Evolutionary conservation across 805 yeast species (phyloP).

Genomic region (Tetrapisispora taiwanensis): DNA sequence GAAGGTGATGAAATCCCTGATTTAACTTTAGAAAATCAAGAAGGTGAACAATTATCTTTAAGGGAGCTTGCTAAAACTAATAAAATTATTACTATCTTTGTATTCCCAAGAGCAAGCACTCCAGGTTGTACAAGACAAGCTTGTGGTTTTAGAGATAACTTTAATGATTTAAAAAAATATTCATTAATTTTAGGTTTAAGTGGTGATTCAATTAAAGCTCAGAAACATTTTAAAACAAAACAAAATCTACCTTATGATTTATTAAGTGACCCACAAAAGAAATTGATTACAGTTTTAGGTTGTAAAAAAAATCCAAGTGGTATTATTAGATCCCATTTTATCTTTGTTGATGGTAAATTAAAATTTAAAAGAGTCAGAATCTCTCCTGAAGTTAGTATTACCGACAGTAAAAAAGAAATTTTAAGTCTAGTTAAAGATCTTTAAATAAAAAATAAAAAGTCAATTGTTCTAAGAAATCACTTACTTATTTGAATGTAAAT

Average conservation of each 20-base stretch:
- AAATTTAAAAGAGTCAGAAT: slow-evolving; percentile 31
- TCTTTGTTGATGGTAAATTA: slow-evolving; percentile 69
- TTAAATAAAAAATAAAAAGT: too few species aligned
- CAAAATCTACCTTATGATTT: slow-evolving; percentile 65
- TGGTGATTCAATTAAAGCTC: slow-evolving; percentile 72
- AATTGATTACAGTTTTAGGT: slow-evolving; percentile 64
- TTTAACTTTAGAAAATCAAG: slow-evolving; percentile 54
- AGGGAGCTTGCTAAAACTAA: slow-evolving; percentile 33
- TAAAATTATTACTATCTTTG: slow-evolving; percentile 45
- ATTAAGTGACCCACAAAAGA: slow-evolving; percentile 63
- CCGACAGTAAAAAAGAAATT: slow-evolving; percentile 49
- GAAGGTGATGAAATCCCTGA: slow-evolving; percentile 63
- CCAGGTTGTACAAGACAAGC: slow-evolving; percentile 97
- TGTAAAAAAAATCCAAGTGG: slow-evolving; percentile 75
- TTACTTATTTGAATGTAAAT: too few species aligned
- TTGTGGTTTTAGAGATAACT: slow-evolving; percentile 70
- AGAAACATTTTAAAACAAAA: slow-evolving; percentile 62
- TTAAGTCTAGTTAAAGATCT: slow-evolving; percentile 26
- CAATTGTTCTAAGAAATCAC: too few species aligned
- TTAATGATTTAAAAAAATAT: slow-evolving; percentile 29
- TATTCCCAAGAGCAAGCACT: slow-evolving; percentile 88
- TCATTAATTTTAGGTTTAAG: slow-evolving; percentile 68
- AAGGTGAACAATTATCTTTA: slow-evolving; percentile 50
- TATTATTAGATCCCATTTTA: slow-evolving; percentile 83
- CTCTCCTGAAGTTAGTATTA: slow-evolving; percentile 48